Evolutionary conservation across 805 yeast species (phyloP).

Genomic region (Candida hungchunana): DNA sequence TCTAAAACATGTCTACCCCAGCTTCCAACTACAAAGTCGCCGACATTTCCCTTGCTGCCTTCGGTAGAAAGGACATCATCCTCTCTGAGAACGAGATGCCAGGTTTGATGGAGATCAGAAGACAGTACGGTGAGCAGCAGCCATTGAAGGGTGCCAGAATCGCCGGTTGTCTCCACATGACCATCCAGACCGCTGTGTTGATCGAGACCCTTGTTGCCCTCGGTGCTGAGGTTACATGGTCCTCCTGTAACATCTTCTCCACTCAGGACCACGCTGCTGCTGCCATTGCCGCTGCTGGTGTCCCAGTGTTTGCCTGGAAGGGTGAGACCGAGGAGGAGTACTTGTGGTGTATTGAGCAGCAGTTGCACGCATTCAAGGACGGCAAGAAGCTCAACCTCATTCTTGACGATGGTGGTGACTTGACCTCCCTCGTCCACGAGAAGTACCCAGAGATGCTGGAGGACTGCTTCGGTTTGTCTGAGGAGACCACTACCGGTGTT

Average conservation of each 20-base stretch:
- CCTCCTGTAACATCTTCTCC: constrained; percentile 98
- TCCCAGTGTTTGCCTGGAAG: constrained; percentile 99
- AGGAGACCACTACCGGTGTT: constrained; percentile 99
- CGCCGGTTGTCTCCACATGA: constrained; percentile 99
- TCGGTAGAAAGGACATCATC: constrained; percentile 99
- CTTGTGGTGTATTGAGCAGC: constrained; percentile 99
- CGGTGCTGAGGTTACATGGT: constrained; percentile 99
- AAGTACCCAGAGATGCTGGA: constrained; percentile 97
- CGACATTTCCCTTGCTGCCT: constrained; percentile 97
- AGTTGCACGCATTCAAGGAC: constrained; percentile 96
- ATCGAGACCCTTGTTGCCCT: constrained; percentile 95
- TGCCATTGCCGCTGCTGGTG: constrained; percentile 99
- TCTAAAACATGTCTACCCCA: constrained; percentile 46
- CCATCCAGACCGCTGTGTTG: constrained; percentile 98
- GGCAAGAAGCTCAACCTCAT: constrained; percentile 92
- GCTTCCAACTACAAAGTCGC: constrained; percentile 89
- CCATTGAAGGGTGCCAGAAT: constrained; percentile 98
- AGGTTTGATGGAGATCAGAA: constrained; percentile 97
- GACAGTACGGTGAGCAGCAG: constrained; percentile 83
- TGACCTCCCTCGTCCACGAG: constrained; percentile 94
- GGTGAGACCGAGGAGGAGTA: constrained; percentile 99
- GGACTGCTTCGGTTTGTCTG: constrained; percentile 93
- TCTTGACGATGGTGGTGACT: constrained; percentile 99
- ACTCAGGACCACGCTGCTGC: constrained; percentile 99
- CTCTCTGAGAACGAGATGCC: constrained; percentile 99